Base-by-base conservation (phyloP, 2,329 filamentous ascomycete genomes). In the Scopulariopsis brevicaulis region DNA sequence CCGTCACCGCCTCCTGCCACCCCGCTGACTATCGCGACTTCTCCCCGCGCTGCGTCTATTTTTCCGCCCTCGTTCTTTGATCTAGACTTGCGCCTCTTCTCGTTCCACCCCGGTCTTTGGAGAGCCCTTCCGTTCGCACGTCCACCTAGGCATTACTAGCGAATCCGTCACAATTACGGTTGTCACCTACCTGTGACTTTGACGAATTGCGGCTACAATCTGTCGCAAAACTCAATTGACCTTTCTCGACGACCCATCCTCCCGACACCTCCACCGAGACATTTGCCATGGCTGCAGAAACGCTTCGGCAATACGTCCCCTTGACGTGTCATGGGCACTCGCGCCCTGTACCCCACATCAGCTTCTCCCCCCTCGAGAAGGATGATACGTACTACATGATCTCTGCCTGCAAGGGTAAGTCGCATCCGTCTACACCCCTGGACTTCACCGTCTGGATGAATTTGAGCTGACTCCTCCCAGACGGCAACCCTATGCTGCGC, bases 401-500 rank as follows among this genome's bases (percentile, higher is more conserved):
- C 63, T 96, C 92, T 28, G 91, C 92, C 63, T 94, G 90, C 78
- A 96, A 96, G 79, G 87, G 87, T 90, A 66, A 58, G 20, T 53
- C 15, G 15, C 14, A 18, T 40, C 40, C 15, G 8, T n/a, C 5
- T 34, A 4, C 24, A 24, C 5, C 14, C 12, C 20, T 37, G 12
- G 12, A 14, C 4, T 18, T 4, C 12, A 4, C 46, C 5, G 3
- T 50, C 12, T 10, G 2, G 4, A 22, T 22, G 20, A n/a, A 3
- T 24, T 24, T 24, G 12, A 24, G 20, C 46, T 50, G 20, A 50
- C 48, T 14, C 32, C 37, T 60, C 60, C 58, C 71, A 92, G 94
- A 99, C 77, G 93, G 93, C 68, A 97, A 97, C 70, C 94, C 94
- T 55, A 97, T 97, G 92, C 87, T 99, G 65, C 89, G 94, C 63